Conservation (phyloP, 371 early-diverging fungal genomes). For the Lichtheimia ornata region DNA sequence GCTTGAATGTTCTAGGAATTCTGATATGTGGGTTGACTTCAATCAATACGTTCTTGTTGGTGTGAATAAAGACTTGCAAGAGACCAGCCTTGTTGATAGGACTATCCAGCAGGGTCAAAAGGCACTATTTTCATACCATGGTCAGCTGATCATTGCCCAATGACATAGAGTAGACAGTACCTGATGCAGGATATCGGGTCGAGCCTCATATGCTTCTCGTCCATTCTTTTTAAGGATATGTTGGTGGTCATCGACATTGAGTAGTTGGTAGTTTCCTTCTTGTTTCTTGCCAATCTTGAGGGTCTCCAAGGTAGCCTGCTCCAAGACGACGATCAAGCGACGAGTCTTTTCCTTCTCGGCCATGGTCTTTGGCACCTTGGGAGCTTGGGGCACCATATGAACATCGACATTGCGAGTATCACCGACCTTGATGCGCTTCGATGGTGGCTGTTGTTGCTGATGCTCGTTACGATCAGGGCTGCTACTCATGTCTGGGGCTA, state of each 20-base stretch:
- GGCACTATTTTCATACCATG: slow-evolving; percentile 61
- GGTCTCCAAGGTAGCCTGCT: slow-evolving; percentile 91
- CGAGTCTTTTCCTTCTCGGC: slow-evolving; percentile 76
- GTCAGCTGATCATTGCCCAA: too few species aligned
- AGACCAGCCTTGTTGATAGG: slow-evolving; percentile 97
- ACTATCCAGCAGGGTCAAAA: slow-evolving; percentile 94
- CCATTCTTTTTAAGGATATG: slow-evolving; percentile 84
- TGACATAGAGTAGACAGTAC: slow-evolving; percentile 30
- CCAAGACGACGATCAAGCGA: slow-evolving; percentile 93
- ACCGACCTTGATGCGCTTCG: slow-evolving; percentile 53
- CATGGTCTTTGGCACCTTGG: slow-evolving; percentile 76
- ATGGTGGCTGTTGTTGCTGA: slow-evolving; percentile 15
- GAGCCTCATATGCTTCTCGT: slow-evolving; percentile 79
- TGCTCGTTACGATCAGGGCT: slow-evolving; percentile 18
- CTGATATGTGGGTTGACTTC: slow-evolving; percentile 97
- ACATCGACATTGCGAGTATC: slow-evolving; percentile 51
- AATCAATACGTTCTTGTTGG: slow-evolving; percentile 92
- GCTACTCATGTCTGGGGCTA: neutral
- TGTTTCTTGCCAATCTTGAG: slow-evolving; percentile 91
- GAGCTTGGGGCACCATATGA: slow-evolving; percentile 73
- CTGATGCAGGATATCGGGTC: slow-evolving; percentile 98
- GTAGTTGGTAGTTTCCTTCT: slow-evolving; percentile 87
- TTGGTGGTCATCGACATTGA: slow-evolving; percentile 97
- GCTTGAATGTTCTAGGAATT: slow-evolving; percentile 97
- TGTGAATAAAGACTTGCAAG: slow-evolving; percentile 95